Evolutionary conservation across 2,329 filamentous ascomycete genomes (phyloP).

Genomic region (Paraphaeosphaeria sporulosa): DNA sequence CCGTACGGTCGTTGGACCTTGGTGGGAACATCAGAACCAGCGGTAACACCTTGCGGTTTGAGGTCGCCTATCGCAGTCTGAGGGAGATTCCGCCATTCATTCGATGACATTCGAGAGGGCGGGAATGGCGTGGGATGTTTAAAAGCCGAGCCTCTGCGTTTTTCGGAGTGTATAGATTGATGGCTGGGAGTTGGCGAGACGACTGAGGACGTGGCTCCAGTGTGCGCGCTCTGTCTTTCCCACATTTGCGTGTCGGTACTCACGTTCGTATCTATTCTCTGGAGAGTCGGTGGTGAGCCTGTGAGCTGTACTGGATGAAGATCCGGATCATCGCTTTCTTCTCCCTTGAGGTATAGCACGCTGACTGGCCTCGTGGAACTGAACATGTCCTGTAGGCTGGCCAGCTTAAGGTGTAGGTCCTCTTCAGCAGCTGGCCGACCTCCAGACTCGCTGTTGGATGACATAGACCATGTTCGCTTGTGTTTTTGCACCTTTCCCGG

Average conservation of each 20-base stretch:
- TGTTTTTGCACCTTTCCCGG: slow-evolving; percentile 88
- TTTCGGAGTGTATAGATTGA: slow-evolving; percentile 53
- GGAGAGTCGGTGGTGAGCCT: slow-evolving; percentile 70
- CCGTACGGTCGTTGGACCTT: slow-evolving; percentile 66
- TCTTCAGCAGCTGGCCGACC: slow-evolving; percentile 63
- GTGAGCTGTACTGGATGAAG: slow-evolving; percentile 76
- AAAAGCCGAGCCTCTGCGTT: slow-evolving; percentile 52
- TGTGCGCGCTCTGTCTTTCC: slow-evolving; percentile 62
- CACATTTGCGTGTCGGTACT: slow-evolving; percentile 53
- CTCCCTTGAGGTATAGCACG: slow-evolving; percentile 78
- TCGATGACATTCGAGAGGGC: slow-evolving; percentile 55
- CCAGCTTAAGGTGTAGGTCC: slow-evolving; percentile 79
- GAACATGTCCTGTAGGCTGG: slow-evolving; percentile 86
- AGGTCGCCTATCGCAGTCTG: slow-evolving; percentile 61
- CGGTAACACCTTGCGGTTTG: slow-evolving; percentile 51
- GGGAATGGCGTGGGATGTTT: slow-evolving; percentile 55
- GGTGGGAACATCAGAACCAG: slow-evolving; percentile 60
- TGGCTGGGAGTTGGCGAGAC: slow-evolving; percentile 59
- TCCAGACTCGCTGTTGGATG: slow-evolving; percentile 63
- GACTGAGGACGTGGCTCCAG: slow-evolving; percentile 63
- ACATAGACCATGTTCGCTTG: slow-evolving; percentile 95
- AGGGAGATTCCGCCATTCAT: slow-evolving; percentile 67
- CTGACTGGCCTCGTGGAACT: slow-evolving; percentile 82
- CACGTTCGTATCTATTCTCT: slow-evolving; percentile 56
- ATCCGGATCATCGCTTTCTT: slow-evolving; percentile 81